Conservation (phyloP, 768 basidiomycete genomes). For the Podaxis sp. region DNA sequence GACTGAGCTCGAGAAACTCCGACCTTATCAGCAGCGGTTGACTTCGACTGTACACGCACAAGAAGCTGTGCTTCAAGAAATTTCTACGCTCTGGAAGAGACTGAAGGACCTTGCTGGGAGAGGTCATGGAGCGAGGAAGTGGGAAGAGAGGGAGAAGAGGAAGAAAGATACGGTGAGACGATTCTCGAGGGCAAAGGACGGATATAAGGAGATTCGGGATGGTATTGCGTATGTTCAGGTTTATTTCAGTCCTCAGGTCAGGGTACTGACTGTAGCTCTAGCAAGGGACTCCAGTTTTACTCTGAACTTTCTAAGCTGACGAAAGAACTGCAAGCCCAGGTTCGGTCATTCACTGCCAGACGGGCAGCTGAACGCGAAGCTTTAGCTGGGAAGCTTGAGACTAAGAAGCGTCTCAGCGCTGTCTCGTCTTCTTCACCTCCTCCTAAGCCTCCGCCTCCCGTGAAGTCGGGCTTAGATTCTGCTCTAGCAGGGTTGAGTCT, state of each 20-base stretch:
- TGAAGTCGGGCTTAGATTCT: constrained; percentile 43
- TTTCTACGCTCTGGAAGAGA: constrained; percentile 69
- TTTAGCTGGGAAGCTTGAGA: constrained; percentile 68
- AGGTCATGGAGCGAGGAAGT: constrained; percentile 73
- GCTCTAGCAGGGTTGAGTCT: constrained; percentile 62
- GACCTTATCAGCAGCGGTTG: constrained; percentile 84
- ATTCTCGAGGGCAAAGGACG: constrained; percentile 76
- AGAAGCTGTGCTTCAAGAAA: constrained; percentile 68
- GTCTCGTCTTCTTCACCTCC: constrained; percentile 47
- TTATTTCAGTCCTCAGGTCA: neutral
- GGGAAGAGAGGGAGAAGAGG: constrained; percentile 79
- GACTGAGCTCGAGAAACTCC: constrained; percentile 93
- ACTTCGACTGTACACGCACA: constrained; percentile 78
- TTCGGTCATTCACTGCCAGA: constrained; percentile 59
- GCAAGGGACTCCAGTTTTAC: constrained; percentile 91
- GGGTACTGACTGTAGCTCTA: constrained; percentile 29
- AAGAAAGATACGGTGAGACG: constrained; percentile 74
- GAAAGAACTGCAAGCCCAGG: constrained; percentile 54
- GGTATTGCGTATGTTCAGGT: constrained; percentile 70
- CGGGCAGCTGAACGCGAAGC: constrained; percentile 71
- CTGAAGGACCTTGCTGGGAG: constrained; percentile 74
- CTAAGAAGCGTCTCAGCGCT: constrained; percentile 60
- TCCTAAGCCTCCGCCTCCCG: constrained; percentile 46
- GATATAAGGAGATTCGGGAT: constrained; percentile 84
- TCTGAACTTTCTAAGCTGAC: constrained; percentile 70